Evolutionary conservation across 2,329 filamentous ascomycete genomes (phyloP).

Genomic region (Penicillium sp.): DNA sequence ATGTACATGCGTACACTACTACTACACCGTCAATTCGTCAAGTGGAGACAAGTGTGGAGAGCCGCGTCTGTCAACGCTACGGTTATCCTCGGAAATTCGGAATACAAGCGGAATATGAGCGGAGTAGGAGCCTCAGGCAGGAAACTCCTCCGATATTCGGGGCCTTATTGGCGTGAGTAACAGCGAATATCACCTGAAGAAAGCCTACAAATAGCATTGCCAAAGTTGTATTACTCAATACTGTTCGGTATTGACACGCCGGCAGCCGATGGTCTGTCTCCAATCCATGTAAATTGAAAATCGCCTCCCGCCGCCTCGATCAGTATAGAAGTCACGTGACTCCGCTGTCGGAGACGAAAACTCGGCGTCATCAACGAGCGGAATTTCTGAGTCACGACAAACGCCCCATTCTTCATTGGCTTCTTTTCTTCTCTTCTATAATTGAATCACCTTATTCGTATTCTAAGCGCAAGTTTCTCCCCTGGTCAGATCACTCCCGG

Average conservation of each 20-base stretch:
- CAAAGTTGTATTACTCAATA: neutral
- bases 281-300: neutral
- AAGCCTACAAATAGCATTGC: neutral
- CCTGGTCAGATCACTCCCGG: neutral
- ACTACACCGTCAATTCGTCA: too few species aligned
- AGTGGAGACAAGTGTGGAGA: too few species aligned
- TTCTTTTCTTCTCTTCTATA: slow-evolving; percentile 6
- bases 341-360: slow-evolving; percentile 28
- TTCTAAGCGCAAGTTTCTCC: slow-evolving; percentile 5
- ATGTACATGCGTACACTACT: neutral
- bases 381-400: slow-evolving; percentile 23
- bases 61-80: neutral
- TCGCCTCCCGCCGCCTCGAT: neutral
- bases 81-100: slow-evolving; percentile 8
- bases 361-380: slow-evolving; percentile 23
- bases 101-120: too few species aligned
- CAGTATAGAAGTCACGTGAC: slow-evolving; percentile 19
- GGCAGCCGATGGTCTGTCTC: neutral
- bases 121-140: slow-evolving; percentile 6
- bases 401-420: slow-evolving; percentile 22
- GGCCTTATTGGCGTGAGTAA: neutral
- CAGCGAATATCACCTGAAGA: neutral
- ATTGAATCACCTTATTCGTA: neutral
- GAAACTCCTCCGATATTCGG: slow-evolving; percentile 8
- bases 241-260: neutral